phyloP scores from a whole-genome alignment of 2,329 filamentous ascomycete genomes.

The Rugonectria rugulosa region DNA sequence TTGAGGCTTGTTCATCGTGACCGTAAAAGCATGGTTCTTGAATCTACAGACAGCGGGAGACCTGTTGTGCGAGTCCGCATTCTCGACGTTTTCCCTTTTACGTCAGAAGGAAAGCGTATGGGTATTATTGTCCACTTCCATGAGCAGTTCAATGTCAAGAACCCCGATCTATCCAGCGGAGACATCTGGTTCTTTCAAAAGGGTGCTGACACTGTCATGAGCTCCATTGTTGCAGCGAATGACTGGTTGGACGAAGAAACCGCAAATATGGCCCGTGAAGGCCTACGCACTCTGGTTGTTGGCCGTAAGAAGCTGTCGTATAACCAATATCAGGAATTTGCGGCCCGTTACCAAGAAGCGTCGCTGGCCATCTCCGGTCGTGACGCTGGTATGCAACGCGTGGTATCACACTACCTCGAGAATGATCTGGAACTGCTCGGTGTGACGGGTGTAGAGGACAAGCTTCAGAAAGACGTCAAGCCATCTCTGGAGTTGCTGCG shows the following conservation, averaged over 20 bases:
- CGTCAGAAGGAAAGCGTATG: conserved; percentile 97
- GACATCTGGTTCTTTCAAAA: conserved; percentile 99
- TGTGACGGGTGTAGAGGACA: conserved; percentile 98
- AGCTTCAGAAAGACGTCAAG: conserved; percentile 94
- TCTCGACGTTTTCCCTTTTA: conserved; percentile 95
- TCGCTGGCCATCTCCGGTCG: conserved; percentile 81
- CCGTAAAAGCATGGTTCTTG: conserved; percentile 82
- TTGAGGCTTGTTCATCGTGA: conserved; percentile 86
- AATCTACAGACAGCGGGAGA: conserved; percentile 76
- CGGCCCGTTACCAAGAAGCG: conserved; percentile 76
- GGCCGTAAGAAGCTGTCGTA: conserved; percentile 86
- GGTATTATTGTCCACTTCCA: conserved; percentile 93
- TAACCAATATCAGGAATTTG: conserved; percentile 84
- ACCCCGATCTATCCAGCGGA: conserved; percentile 62
- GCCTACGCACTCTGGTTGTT: conserved; percentile 90
- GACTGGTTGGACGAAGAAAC: conserved; percentile 99
- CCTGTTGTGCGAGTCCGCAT: conserved; percentile 86
- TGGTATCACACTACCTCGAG: conserved; percentile 84
- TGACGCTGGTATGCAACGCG: conserved; percentile 80
- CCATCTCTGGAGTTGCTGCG: conserved; percentile 92
- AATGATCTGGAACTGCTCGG: conserved; percentile 89
- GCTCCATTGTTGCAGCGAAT: conserved; percentile 91
- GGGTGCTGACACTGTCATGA: conserved; percentile 98
- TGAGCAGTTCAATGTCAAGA: conserved; percentile 58
- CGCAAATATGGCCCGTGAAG: conserved; percentile 98